phyloP scores from a whole-genome alignment of 2,329 filamentous ascomycete genomes.

The Fusarium annulatum region DNA sequence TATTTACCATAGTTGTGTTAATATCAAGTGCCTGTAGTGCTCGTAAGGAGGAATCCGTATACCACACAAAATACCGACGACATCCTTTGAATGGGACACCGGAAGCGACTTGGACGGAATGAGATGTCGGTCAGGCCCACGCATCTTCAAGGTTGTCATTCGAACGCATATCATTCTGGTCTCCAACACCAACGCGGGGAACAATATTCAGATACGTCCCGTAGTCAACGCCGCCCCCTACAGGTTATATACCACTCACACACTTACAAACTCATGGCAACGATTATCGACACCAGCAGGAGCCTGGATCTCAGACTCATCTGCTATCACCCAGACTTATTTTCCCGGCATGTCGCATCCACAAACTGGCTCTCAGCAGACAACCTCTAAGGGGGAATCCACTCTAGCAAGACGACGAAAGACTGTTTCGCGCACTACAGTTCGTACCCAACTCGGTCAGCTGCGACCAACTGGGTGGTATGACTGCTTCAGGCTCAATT shows the following conservation, averaged over 20 bases:
- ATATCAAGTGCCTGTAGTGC: not conserved
- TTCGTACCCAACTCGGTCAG: constrained; percentile 63
- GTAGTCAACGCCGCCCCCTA: not conserved
- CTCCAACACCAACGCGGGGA: not conserved
- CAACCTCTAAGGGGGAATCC: constrained; percentile 50
- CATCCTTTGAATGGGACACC: not conserved
- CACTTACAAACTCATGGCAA: not conserved
- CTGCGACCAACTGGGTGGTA: constrained; percentile 66
- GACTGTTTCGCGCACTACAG: constrained; percentile 52
- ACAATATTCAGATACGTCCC: not conserved
- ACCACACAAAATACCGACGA: not conserved
- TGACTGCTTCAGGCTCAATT: constrained; percentile 66
- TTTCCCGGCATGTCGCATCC: constrained; percentile 46
- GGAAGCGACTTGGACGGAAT: not conserved
- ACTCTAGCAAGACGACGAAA: constrained; percentile 49
- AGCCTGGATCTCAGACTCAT: not conserved
- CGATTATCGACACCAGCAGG: not conserved
- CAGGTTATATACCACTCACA: not conserved
- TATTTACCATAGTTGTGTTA: not conserved
- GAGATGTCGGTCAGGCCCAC: not conserved
- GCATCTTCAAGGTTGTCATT: constrained; percentile 1
- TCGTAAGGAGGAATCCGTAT: not conserved
- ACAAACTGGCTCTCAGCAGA: constrained; percentile 52
- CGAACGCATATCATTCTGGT: not conserved
- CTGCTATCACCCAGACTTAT: not conserved